Conservation (phyloP, 768 basidiomycete species). For the Coprinopsis marcescibilis region DNA sequence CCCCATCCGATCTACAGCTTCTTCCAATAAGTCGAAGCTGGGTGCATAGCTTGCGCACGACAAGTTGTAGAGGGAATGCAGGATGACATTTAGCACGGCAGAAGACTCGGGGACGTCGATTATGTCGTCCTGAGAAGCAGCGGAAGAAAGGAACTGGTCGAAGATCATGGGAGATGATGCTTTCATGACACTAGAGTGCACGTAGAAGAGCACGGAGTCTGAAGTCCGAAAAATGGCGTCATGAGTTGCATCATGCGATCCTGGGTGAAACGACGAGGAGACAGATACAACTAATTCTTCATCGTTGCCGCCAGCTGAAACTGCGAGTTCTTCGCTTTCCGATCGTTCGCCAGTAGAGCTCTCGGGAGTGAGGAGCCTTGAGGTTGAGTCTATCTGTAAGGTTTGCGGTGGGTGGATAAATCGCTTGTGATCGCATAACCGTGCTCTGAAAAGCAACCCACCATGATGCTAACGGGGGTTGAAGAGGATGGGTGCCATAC, state of each 20-base stretch:
- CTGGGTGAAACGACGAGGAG: slow-evolving; percentile 22
- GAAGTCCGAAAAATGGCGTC: slow-evolving; percentile 40
- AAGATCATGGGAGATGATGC: slow-evolving; percentile 43
- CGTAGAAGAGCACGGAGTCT: slow-evolving; percentile 61
- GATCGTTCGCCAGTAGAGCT: neutral
- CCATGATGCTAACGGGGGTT: too few species aligned
- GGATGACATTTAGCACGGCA: slow-evolving; percentile 41
- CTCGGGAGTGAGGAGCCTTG: neutral
- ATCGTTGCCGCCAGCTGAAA: too few species aligned
- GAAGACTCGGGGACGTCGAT: slow-evolving; percentile 39
- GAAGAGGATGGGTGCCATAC: too few species aligned
- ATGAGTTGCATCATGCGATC: slow-evolving; percentile 12
- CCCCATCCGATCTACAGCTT: slow-evolving; percentile 31
- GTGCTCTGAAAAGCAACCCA: neutral
- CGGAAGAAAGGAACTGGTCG: slow-evolving; percentile 7
- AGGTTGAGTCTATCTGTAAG: slow-evolving; percentile 1
- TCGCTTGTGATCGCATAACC: neutral
- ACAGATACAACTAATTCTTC: neutral
- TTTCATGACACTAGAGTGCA: slow-evolving; percentile 40
- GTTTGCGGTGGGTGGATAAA: neutral
- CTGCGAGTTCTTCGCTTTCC: too few species aligned
- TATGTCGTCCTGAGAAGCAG: slow-evolving; percentile 15
- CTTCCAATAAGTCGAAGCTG: slow-evolving; percentile 36
- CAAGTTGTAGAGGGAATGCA: slow-evolving; percentile 46
- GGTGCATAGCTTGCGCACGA: slow-evolving; percentile 46